phyloP scores from a whole-genome alignment of 257 asterid genomes.

The Solanum dulcamara region DNA sequence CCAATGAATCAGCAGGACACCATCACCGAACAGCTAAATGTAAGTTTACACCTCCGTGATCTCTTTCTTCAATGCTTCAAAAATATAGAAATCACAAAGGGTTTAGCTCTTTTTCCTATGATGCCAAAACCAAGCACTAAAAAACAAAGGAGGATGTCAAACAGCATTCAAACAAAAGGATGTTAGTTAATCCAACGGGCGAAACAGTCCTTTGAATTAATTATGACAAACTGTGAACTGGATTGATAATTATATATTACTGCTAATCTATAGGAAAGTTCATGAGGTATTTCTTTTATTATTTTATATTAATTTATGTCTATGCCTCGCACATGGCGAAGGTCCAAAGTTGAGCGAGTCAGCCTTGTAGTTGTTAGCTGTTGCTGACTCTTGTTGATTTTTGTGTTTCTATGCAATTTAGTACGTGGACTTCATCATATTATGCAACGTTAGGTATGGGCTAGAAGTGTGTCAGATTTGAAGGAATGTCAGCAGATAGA shows the following conservation, averaged over 20 bases:
- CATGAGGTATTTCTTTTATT: not conserved
- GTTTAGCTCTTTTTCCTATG: not conserved
- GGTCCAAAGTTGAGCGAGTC: not conserved
- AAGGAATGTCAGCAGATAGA: not conserved
- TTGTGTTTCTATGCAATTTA: not conserved
- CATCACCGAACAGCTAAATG: slow-evolving; percentile 68
- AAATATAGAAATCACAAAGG: not conserved
- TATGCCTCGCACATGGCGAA: not conserved
- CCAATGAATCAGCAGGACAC: slow-evolving; percentile 88
- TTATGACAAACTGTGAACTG: not conserved
- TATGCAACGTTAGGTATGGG: not conserved
- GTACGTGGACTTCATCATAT: not conserved
- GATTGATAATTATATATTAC: not conserved
- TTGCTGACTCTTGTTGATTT: not conserved
- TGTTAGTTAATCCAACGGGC: not conserved
- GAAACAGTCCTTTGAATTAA: not conserved
- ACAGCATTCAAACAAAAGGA: not conserved
- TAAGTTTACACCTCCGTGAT: not conserved
- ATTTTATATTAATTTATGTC: not conserved
- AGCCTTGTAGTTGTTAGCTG: not conserved
- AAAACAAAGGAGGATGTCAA: not conserved
- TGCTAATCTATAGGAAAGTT: not conserved
- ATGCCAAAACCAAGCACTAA: not conserved
- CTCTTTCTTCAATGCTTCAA: not conserved
- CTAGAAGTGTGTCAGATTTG: not conserved